Evolutionary conservation across 2,329 filamentous ascomycete genomes (phyloP), one percentile per base, ranked within the genome.

Genomic region (Penicillium occitanis): DNA sequence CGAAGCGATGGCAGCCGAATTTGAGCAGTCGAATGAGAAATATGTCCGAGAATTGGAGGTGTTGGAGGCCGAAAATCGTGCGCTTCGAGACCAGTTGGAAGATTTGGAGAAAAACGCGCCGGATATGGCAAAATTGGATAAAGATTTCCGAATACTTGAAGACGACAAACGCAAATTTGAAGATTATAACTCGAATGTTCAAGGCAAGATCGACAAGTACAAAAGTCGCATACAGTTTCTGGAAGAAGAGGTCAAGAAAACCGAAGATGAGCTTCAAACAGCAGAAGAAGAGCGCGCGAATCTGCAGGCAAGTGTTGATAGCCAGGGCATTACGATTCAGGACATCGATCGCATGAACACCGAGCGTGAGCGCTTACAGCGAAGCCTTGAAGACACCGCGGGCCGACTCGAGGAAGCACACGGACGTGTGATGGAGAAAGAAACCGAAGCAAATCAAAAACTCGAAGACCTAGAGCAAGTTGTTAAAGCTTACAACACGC

Each of bases 331-430:
- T 76, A 96, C 93, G 73, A 96, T 97, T 80, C 91, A 95, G 80
- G 95, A 99, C 85, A 98, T 99, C 75, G 95, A 99, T 84, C 92
- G 95, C 78, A 97, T 99, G 94, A 97, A 93, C 71, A 90, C 91
- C 42, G 95, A 99, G 77, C 89, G 93, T 63, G 95, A 99, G 74
- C 89, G 95, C 57, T 85, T 99, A n/a, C 92, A 96, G 70, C 93
- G 90, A 72, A 91, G 90, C 50, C 90, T 97, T 53, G 92, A 97
- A 72, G 86, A 89, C 1, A 91, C 92, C 0, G 85, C 87, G 5
- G 84, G 87, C 64, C 86, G 92, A 62, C 83, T 97, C 0, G 93
- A 97, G 66, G 95, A 98, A 69, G 86, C 90, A 8, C 96, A 96
- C 81, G 90, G 87, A 70, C 90, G 88, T 70, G 90, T 95, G 1